Base-by-base conservation (phyloP, 2,329 filamentous ascomycete genomes). In the Penicillium sp. region DNA sequence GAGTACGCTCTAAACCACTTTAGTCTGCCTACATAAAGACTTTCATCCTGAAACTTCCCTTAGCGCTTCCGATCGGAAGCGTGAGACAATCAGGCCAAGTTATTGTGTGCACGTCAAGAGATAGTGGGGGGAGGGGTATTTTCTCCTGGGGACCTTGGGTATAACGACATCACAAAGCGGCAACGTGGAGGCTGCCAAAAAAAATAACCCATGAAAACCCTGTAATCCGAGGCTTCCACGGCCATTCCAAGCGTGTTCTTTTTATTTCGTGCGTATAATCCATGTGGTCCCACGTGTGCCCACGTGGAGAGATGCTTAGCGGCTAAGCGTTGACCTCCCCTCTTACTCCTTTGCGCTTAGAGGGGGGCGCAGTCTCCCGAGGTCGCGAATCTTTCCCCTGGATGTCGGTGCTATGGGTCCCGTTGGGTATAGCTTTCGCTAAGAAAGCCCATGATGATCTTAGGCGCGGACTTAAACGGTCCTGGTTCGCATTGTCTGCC, bases 241-340 rank as follows among this genome's bases (percentile, higher is more conserved):
- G 48, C 54, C 53, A 61, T 67, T 67, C 66, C 58, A 69, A 56
- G 59, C 63, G 58, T 49, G 59, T 67, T 63, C 56, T 56, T 59
- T 55, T 50, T 29, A 36, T 47, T 51, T 57, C 50, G 51, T 57
- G 58, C 61, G 65, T 65, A 62, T 60, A 49, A 57, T 50, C 64
- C 64, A 69, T 68, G 67, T 63, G 55, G 66, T 64, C 60, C 65
- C 69, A 72, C 69, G 69, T 72, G 69, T 59, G 60, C 59, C 59
- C 69, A 71, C 68, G 69, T 71, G 68, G 59, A 59, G 68, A 64
- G 59, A 60, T 60, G 48, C 36, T 49, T 52, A 54, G 45, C 48
- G 57, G 47, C 58, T 58, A 53, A 56, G 56, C 60, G 58, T 50
- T 44, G 50, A 53, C 24, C 38, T 44, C 41, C 34, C n/a, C 18